Conservation (phyloP, 2,329 filamentous ascomycete genomes). For the Escovopsis sp. region DNA sequence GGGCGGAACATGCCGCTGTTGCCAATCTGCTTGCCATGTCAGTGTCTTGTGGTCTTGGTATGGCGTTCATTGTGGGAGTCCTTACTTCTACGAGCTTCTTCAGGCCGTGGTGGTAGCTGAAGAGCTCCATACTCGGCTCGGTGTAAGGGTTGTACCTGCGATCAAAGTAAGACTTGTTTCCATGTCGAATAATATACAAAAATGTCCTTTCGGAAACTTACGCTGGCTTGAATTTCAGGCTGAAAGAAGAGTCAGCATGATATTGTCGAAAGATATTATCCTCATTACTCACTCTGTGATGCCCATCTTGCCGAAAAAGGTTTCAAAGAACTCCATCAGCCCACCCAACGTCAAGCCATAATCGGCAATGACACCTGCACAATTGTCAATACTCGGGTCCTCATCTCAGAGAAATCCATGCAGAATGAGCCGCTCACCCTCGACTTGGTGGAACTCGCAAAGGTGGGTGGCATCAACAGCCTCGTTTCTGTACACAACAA, state of each 20-base stretch:
- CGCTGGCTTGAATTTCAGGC: constrained; percentile 86
- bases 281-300: constrained; percentile 35
- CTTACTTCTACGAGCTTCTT: constrained; percentile 67
- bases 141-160: constrained; percentile 72
- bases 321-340: constrained; percentile 82
- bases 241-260: not conserved
- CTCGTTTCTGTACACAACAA: constrained; percentile 47
- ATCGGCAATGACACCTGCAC: constrained; percentile 66
- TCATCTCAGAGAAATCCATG: not conserved
- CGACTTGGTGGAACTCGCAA: constrained; percentile 96
- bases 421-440: constrained; percentile 41
- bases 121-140: constrained; percentile 96
- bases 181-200: no score
- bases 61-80: no score
- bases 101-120: constrained; percentile 81
- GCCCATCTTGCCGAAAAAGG: constrained; percentile 95
- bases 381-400: not conserved
- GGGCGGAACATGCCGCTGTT: constrained; percentile 98
- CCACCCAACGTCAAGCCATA: constrained; percentile 86
- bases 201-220: constrained; percentile 7
- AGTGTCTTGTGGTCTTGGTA: not conserved
- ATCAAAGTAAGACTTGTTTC: not conserved
- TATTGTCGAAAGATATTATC: not conserved
- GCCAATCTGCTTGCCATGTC: constrained; percentile 44
- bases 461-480: constrained; percentile 93